Conservation (phyloP, 768 basidiomycete species). For the Boletus edulis region DNA sequence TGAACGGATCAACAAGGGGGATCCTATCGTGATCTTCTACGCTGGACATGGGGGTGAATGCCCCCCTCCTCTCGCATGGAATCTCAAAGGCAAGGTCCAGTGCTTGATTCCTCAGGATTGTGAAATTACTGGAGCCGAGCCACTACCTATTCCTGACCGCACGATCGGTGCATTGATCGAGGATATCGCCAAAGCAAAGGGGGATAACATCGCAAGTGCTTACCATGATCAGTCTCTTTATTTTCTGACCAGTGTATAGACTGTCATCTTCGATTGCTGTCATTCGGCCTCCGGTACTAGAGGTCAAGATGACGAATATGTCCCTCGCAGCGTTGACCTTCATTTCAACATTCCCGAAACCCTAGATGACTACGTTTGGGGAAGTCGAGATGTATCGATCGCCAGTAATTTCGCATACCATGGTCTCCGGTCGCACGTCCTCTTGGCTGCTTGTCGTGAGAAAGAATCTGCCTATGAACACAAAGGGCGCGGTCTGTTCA, state of each 20-base stretch:
- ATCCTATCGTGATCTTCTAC: conserved; percentile 43
- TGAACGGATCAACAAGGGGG: conserved; percentile 22
- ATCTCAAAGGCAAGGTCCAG: conserved; percentile 23
- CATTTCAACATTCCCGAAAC: conserved; percentile 1
- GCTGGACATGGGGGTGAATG: conserved; percentile 42
- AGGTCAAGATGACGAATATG: background rate
- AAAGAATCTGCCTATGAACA: conserved; percentile 32
- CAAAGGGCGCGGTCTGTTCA: conserved; percentile 25
- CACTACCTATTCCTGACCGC: conserved; percentile 39
- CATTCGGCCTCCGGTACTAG: conserved; percentile 39
- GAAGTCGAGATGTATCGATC: conserved; percentile 4
- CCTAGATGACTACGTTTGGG: conserved; percentile 29
- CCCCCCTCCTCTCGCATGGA: conserved; percentile 13
- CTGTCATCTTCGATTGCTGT: conserved; percentile 48
- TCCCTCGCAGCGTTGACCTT: conserved; percentile 6
- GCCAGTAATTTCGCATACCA: conserved; percentile 19
- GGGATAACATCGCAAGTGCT: conserved; percentile 42
- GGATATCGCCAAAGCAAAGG: conserved; percentile 36
- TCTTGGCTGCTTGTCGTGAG: conserved; percentile 42
- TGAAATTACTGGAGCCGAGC: background rate
- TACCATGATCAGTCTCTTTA: conserved; percentile 5
- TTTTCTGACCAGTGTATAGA: conserved; percentile 28
- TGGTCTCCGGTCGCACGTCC: conserved; percentile 37
- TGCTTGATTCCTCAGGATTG: conserved; percentile 34
- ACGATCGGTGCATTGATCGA: conserved; percentile 39